phyloP scores from a whole-genome alignment of 2,329 filamentous ascomycete genomes.

The Rugonectria rugulosa region DNA sequence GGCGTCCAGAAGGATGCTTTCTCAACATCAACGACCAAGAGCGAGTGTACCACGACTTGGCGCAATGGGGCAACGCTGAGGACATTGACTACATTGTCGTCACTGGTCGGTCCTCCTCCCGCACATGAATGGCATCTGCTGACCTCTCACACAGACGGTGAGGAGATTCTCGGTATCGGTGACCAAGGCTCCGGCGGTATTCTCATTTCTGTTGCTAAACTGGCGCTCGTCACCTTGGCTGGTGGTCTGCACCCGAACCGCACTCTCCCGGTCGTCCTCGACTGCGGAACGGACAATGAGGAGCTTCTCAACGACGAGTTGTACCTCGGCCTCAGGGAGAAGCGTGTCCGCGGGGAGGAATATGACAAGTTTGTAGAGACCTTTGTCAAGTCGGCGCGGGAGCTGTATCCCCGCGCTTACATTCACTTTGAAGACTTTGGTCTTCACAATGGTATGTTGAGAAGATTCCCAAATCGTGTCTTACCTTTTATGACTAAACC shows the following conservation, averaged over 20 bases:
- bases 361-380: conserved; percentile 81
- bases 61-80: conserved; percentile 72
- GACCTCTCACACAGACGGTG: conserved; percentile 52
- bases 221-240: conserved; percentile 83
- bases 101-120: conserved; percentile 62
- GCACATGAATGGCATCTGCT: neutral
- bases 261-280: conserved; percentile 81
- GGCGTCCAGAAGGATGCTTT: conserved; percentile 82
- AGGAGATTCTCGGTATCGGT: conserved; percentile 85
- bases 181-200: conserved; percentile 89
- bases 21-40: conserved; percentile 76
- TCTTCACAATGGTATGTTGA: conserved; percentile 67
- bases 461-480: neutral
- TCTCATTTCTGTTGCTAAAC: conserved; percentile 83
- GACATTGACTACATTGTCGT: conserved; percentile 91
- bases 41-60: conserved; percentile 69
- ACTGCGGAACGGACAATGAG: conserved; percentile 86
- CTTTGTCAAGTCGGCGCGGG: conserved; percentile 73
- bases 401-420: conserved; percentile 79
- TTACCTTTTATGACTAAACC: neutral
- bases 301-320: conserved; percentile 76
- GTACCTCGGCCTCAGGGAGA: conserved; percentile 77
- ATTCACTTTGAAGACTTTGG: conserved; percentile 94
- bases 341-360: conserved; percentile 70
- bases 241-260: conserved; percentile 85